Evolutionary conservation across 2,329 filamentous ascomycete genomes (phyloP), one percentile per base, ranked within the genome.

Genomic region (Chaetomiaceae sp.): DNA sequence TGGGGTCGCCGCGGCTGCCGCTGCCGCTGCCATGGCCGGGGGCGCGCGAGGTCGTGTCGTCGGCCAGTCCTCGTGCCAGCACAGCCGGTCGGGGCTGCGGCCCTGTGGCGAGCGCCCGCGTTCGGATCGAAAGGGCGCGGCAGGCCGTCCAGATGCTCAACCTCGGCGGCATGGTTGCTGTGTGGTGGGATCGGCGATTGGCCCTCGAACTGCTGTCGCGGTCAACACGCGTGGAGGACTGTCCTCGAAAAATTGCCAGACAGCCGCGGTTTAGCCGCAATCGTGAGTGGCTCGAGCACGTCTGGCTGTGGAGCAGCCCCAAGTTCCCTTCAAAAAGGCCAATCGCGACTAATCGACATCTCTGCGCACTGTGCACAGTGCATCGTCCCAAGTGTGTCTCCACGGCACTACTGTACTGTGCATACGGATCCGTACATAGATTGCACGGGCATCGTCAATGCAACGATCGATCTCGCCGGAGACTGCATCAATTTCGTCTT

Each of bases 161-260:
- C 63, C 75, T 69, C 47, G 78, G 72, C 56, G 77, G 71, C 78
- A 83, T 82, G 43, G 49, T 41, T 40, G 47, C 39, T 50, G 51
- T 46, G 24, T 49, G 41, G 40, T 38, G 42, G 36, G 34, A 39
- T 46, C 49, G 50, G 24, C 39, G 38, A 42, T 29, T 22, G 38
- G 17, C 30, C 14, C 34, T 22, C 22, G 9, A 19, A 18, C 22
- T 27, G 32, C 18, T n/a, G 42, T 49, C 35, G 38, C 35, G 22
- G 36, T 44, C 24, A 40, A 36, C 33, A 29, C 36, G 8, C 18
- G 26, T 22, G 4, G 33, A 36, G 22, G 26, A 26, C 20, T n/a
- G 14, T 40, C 45, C 40, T 50, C 45, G 42, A 51, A 54, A 54
- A 50, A 46, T 38, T 52, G 48, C 18, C 20, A 34, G 38, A 43